These are phyloP conservation scores for Diphasiastrum complanatum DNA, from an alignment of 83 land plant species.

Conservation along the genomic window DNA sequence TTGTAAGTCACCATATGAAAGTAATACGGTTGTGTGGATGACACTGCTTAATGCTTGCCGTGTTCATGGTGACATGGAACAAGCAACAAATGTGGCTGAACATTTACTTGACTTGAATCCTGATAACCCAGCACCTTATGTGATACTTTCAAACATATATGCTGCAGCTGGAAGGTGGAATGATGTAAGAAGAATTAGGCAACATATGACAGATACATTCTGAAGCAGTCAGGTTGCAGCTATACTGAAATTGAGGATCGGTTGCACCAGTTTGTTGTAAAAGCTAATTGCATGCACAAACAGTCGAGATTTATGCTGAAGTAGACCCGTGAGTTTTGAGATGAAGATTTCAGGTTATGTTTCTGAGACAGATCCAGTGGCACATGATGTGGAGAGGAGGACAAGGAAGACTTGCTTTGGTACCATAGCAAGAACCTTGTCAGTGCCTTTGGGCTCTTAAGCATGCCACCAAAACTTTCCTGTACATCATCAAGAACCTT, in stretches of 20 bases:
- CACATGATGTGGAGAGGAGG: conserved; percentile 38
- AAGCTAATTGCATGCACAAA: conserved; percentile 21
- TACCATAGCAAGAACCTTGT: conserved; percentile 26
- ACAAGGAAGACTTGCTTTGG: conserved; percentile 29
- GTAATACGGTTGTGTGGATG: conserved; percentile 23
- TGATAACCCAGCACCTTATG: conserved; percentile 26
- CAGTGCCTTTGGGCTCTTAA: conserved; percentile 40
- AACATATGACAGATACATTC: conserved; percentile 24
- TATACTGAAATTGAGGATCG: conserved; percentile 31
- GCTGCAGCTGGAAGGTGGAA: conserved; percentile 29
- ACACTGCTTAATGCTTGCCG: conserved; percentile 27
- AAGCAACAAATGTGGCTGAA: conserved; percentile 22
- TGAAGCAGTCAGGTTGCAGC: conserved; percentile 33
- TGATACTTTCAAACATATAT: conserved; percentile 36
- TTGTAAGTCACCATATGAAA: not conserved
- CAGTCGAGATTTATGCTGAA: conserved; percentile 16
- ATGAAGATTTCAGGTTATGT: conserved; percentile 34
- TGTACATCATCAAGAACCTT: conserved; percentile 32
- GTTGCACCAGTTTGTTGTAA: conserved; percentile 30
- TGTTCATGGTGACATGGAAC: conserved; percentile 29
- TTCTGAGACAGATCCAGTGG: conserved; percentile 28
- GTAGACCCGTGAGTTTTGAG: conserved; percentile 21
- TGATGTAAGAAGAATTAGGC: conserved; percentile 24
- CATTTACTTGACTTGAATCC: conserved; percentile 25
- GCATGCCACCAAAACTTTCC: conserved; percentile 26